Evolutionary conservation across 2,329 filamentous ascomycete genomes (phyloP).

Genomic region (Hymenoscyphus infarciens): DNA sequence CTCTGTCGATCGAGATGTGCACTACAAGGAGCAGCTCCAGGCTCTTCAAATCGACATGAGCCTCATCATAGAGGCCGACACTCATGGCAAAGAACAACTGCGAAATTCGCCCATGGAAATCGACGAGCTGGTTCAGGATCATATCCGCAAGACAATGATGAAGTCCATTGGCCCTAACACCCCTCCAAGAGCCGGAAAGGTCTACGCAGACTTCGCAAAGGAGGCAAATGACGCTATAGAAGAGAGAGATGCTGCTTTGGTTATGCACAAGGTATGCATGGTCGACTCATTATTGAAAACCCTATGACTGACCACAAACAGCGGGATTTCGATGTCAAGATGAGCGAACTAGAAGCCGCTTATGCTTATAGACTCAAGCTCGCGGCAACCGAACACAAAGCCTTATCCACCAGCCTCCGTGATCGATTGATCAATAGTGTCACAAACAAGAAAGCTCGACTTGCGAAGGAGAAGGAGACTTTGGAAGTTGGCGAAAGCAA

Average conservation of each 20-base stretch:
- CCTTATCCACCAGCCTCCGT: conserved; percentile 57
- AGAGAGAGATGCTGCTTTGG: conserved; percentile 77
- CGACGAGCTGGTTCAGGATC: conserved; percentile 32
- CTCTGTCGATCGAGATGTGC: conserved; percentile 72
- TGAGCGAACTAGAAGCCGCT: conserved; percentile 56
- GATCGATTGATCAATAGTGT: conserved; percentile 66
- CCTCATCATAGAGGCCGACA: conserved; percentile 79
- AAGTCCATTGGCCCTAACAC: conserved; percentile 40
- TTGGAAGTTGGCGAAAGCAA: conserved; percentile 65
- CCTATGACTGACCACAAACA: conserved; percentile 32
- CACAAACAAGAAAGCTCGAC: conserved; percentile 59
- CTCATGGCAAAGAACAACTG: conserved; percentile 69
- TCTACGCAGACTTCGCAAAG: conserved; percentile 80
- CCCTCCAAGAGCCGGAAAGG: conserved; percentile 66
- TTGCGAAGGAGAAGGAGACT: conserved; percentile 64
- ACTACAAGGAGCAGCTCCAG: conserved; percentile 85
- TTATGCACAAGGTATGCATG: conserved; percentile 71
- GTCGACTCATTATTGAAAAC: neutral
- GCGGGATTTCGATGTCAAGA: conserved; percentile 62
- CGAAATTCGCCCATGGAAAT: conserved; percentile 48
- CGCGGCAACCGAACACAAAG: conserved; percentile 57
- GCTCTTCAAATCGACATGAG: conserved; percentile 89
- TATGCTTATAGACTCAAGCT: conserved; percentile 60
- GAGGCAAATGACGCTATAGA: conserved; percentile 87
- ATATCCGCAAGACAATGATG: conserved; percentile 31